phyloP scores from a whole-genome alignment of 768 basidiomycete species.

The Termitomyces sp. region DNA sequence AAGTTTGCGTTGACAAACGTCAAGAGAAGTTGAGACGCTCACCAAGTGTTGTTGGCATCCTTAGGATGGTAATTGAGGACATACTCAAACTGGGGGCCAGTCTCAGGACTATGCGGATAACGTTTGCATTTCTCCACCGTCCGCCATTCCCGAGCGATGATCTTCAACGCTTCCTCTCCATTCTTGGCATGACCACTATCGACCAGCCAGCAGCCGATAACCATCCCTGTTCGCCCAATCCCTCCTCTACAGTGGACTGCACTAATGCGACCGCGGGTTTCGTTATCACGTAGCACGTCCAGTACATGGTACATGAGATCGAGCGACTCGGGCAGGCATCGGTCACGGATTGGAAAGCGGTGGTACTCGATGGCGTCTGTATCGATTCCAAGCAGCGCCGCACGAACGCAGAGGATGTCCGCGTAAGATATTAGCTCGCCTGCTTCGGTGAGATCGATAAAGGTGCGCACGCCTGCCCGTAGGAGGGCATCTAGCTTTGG shows the following conservation, averaged over 20 bases:
- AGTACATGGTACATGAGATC: slow-evolving; percentile 60
- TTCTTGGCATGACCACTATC: slow-evolving; percentile 58
- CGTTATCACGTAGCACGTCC: slow-evolving; percentile 56
- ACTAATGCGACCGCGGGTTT: slow-evolving; percentile 51
- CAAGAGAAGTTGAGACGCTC: neutral
- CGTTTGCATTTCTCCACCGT: slow-evolving; percentile 74
- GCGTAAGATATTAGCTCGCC: slow-evolving; percentile 71
- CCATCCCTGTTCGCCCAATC: slow-evolving; percentile 66
- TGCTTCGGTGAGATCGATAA: slow-evolving; percentile 82
- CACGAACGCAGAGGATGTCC: slow-evolving; percentile 49
- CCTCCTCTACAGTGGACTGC: slow-evolving; percentile 82
- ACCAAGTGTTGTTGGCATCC: slow-evolving; percentile 1
- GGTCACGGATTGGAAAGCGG: slow-evolving; percentile 75
- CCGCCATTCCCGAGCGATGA: slow-evolving; percentile 70
- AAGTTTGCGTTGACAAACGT: too few relatives aligned
- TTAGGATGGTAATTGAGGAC: slow-evolving; percentile 53
- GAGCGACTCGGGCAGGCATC: slow-evolving; percentile 57
- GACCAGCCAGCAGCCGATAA: slow-evolving; percentile 72
- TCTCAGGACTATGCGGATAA: slow-evolving; percentile 77
- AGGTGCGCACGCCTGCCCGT: slow-evolving; percentile 69
- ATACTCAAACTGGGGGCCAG: slow-evolving; percentile 74
- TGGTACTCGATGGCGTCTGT: slow-evolving; percentile 62
- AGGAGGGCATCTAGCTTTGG: slow-evolving; percentile 77
- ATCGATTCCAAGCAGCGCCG: slow-evolving; percentile 53
- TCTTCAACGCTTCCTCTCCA: slow-evolving; percentile 60